Evolutionary conservation across 2,329 filamentous ascomycete genomes (phyloP).

Genomic region (Sporothrix dimorphospora): DNA sequence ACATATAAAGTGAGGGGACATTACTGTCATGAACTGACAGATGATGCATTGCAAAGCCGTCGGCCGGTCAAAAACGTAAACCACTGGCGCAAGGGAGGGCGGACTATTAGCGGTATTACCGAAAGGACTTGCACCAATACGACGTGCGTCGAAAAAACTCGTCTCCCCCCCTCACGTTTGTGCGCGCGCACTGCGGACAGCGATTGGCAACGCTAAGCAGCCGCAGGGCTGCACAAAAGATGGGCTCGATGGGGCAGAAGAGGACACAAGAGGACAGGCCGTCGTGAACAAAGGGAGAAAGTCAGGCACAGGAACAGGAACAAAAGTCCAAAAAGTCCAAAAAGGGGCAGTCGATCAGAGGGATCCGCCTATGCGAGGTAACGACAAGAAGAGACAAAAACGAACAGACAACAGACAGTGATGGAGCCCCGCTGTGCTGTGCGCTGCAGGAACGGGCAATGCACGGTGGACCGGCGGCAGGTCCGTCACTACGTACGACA

Average conservation of each 20-base stretch:
- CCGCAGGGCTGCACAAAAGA: slow-evolving; percentile 18
- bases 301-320: neutral
- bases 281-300: slow-evolving; percentile 1
- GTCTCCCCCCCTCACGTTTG: neutral
- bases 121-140: no score
- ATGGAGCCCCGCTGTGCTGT: neutral
- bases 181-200: neutral
- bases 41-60: neutral
- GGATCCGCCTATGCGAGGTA: neutral
- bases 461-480: no score
- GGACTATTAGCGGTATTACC: no score
- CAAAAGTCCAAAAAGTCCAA: neutral
- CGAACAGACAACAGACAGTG: neutral
- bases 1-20: neutral
- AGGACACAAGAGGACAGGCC: neutral
- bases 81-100: neutral
- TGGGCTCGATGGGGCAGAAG: no score
- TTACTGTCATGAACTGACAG: neutral
- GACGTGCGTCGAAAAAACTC: no score
- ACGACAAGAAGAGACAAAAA: neutral
- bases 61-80: neutral
- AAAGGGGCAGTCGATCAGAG: neutral
- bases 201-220: neutral
- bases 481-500: no score
- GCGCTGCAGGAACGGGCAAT: slow-evolving; percentile 12